Base-by-base conservation (phyloP, 345 rosid genomes). In the Murraya koenigii region DNA sequence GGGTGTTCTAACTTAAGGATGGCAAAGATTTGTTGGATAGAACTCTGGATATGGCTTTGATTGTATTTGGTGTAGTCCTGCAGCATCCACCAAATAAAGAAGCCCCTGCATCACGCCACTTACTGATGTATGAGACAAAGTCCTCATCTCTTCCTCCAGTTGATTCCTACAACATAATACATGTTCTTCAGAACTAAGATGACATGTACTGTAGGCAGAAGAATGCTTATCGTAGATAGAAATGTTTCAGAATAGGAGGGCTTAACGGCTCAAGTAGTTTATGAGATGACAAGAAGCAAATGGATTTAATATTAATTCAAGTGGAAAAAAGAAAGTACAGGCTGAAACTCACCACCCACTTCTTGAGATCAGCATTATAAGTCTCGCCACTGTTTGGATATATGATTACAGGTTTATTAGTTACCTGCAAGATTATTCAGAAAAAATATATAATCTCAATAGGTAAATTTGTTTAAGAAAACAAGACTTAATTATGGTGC, bases 321-420 rank as follows among this genome's bases (percentile, higher is more conserved):
- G 36, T 8, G 23, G 23, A 19, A 66, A 44, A 32, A 41, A 2
- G 23, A 32, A 41, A 2, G 23, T 74, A 47, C 68, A 6, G 60
- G 11, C 5, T 23, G 64, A 71, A 69, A 72, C 97, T 90, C 78
- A 94, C 97, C 88, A 83, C 89, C 97, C 98, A 93, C 78, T 85
- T 78, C 85, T 93, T 94, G 75, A 30, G 65, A 72, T 75, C 77
- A 32, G 89, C 89, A 80, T 91, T 89, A 54, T 91, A 94, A 8
- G 89, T 87, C 89, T 94, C 97, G 0, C 97, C 98, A 26, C 97
- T 91, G 83, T 94, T 91, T 7, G 98, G 98, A 82, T 93, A 94
- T 52, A 93, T 72, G 26, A 90, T 39, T 56, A 94, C 81, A 8
- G 97, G 95, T 80, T 93, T 94, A 60, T 58, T 47, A 17, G 97